phyloP scores from a whole-genome alignment of 345 rosid genomes.

The Linum usitatissimum region DNA sequence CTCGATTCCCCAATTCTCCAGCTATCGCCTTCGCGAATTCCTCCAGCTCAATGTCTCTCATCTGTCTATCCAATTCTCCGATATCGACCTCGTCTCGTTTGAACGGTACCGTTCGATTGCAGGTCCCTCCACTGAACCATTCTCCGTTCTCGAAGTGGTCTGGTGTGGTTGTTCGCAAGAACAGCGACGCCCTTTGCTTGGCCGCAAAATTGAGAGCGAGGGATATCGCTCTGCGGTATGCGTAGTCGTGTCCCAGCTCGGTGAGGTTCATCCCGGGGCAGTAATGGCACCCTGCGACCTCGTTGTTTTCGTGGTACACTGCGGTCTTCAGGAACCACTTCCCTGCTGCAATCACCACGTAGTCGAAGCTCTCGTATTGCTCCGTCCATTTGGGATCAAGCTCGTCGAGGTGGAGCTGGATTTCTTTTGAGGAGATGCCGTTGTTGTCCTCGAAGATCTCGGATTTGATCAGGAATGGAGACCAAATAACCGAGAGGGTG shows the following conservation, averaged over 20 bases:
- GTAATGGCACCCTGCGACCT: constrained; percentile 25
- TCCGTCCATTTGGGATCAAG: constrained; percentile 27
- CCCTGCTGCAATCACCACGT: constrained; percentile 28
- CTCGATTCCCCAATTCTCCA: constrained; percentile 15
- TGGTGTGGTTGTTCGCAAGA: constrained; percentile 37
- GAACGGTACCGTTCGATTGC: constrained; percentile 29
- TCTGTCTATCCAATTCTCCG: constrained; percentile 11
- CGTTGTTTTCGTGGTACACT: constrained; percentile 23
- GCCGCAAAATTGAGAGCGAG: constrained; percentile 21
- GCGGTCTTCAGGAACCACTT: constrained; percentile 40
- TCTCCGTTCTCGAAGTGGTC: constrained; percentile 41
- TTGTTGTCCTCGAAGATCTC: constrained; percentile 22
- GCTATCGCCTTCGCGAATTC: constrained; percentile 21
- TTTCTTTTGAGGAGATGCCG: constrained; percentile 22
- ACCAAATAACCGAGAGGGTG: constrained; percentile 33
- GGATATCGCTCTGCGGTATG: constrained; percentile 26
- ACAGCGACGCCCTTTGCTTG: constrained; percentile 19
- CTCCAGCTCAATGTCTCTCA: constrained; percentile 29
- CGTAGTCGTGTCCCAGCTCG: constrained; percentile 26
- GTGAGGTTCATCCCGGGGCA: constrained; percentile 22
- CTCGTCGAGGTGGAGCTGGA: constrained; percentile 32
- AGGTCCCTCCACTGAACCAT: constrained; percentile 40
- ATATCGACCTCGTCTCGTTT: constrained; percentile 16
- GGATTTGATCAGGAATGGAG: constrained; percentile 32
- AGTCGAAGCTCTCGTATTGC: constrained; percentile 24